phyloP scores from a whole-genome alignment of 1,284 basidiomycete genomes.

The Phylloporus sp. region DNA sequence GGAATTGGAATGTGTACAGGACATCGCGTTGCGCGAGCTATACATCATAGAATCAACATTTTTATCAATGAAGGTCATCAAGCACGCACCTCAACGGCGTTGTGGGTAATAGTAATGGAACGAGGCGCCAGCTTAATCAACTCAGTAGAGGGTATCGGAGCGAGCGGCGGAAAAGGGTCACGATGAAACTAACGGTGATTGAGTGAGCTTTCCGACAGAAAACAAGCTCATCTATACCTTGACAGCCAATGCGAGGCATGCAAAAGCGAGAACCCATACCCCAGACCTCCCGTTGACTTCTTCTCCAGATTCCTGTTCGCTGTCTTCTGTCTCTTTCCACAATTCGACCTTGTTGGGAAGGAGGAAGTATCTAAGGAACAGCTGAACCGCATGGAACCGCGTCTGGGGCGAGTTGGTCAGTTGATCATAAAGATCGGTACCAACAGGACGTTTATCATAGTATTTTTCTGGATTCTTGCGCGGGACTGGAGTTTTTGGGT shows the following conservation, averaged over 20 bases:
- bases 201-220: not conserved
- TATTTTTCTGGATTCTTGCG: constrained; percentile 9
- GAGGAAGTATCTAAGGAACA: constrained; percentile 62
- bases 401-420: constrained; percentile 61
- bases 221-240: constrained; percentile 50
- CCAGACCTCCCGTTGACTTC: constrained; percentile 21
- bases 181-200: constrained; percentile 58
- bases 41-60: constrained; percentile 12
- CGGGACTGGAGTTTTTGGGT: constrained; percentile 21
- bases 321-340: constrained; percentile 19
- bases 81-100: constrained; percentile 58
- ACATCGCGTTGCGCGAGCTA: constrained; percentile 67
- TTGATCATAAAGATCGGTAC: constrained; percentile 58
- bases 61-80: not conserved
- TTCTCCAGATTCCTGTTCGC: not conserved
- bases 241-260: constrained; percentile 62
- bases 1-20: constrained; percentile 55
- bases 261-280: constrained; percentile 64
- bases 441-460: not conserved
- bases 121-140: constrained; percentile 59
- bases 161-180: constrained; percentile 64
- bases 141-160: constrained; percentile 58
- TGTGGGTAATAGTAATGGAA: constrained; percentile 47
- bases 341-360: constrained; percentile 20
- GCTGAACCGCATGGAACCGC: constrained; percentile 65